Conservation (phyloP, 148 eudicot genomes). For the Chenopodium quinoa region DNA sequence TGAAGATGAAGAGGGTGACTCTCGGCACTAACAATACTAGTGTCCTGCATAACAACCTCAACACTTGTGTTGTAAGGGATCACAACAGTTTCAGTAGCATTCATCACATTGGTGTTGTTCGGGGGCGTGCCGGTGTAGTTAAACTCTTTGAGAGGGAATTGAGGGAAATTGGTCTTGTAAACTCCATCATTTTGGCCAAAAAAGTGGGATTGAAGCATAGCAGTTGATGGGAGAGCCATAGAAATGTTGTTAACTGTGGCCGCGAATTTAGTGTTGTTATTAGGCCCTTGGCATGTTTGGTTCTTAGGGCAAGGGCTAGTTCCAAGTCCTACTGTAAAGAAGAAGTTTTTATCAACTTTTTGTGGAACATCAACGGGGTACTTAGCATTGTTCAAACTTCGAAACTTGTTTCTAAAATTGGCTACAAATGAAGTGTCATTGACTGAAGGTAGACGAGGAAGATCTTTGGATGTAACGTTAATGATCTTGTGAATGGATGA, state of each 20-base stretch:
- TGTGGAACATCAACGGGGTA: conserved; percentile 56
- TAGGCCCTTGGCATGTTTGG: conserved; percentile 70
- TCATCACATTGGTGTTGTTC: conserved; percentile 47
- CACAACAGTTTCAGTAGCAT: conserved; percentile 50
- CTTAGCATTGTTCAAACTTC: conserved; percentile 39
- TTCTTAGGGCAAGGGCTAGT: conserved; percentile 53
- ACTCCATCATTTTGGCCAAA: conserved; percentile 36
- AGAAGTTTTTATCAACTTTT: conserved; percentile 40
- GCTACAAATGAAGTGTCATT: conserved; percentile 51
- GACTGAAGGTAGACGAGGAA: conserved; percentile 45
- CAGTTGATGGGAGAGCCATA: conserved; percentile 42
- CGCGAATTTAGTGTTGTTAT: conserved; percentile 44
- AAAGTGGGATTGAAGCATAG: conserved; percentile 49
- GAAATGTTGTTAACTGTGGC: conserved; percentile 64
- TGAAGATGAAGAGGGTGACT: conserved; percentile 59
- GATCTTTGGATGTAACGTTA: conserved; percentile 8
- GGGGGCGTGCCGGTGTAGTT: conserved; percentile 65
- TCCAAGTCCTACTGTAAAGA: conserved; percentile 61
- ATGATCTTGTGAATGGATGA: conserved; percentile 6
- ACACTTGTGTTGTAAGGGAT: conserved; percentile 56
- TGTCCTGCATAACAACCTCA: conserved; percentile 64
- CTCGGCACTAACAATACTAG: conserved; percentile 62
- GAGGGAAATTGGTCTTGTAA: conserved; percentile 48
- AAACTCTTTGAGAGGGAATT: conserved; percentile 34
- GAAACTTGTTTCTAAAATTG: conserved; percentile 42